Conservation (phyloP, 805 yeast species). For the Hanseniaspora valbyensis region DNA sequence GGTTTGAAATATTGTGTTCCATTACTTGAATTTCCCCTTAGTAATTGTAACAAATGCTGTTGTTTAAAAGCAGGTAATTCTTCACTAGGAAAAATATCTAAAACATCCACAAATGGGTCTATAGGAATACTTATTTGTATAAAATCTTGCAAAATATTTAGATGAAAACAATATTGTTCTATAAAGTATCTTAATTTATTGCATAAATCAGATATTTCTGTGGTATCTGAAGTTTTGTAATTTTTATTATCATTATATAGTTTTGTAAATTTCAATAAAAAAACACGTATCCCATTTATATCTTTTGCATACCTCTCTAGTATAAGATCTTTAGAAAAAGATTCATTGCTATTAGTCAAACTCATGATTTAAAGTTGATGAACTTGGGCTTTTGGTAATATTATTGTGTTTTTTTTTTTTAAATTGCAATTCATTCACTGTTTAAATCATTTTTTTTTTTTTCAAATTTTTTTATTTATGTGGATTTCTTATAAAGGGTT, state of each 20-base stretch:
- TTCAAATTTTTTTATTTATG: no score
- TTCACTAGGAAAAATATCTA: constrained; percentile 7
- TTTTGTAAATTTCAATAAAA: background rate
- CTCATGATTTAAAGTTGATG: background rate
- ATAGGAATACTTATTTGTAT: constrained; percentile 12
- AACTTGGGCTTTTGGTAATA: background rate
- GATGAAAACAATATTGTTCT: constrained; percentile 12
- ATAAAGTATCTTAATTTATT: constrained; percentile 8
- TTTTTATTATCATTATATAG: background rate
- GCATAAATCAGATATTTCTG: background rate
- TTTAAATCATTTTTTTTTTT: no score
- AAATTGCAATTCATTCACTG: no score
- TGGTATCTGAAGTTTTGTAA: background rate
- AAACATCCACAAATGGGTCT: constrained; percentile 14
- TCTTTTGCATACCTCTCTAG: background rate
- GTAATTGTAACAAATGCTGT: background rate
- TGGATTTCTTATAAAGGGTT: no score
- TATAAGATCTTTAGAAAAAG: background rate
- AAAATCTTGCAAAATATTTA: constrained; percentile 11
- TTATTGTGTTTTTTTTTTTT: background rate
- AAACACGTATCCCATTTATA: background rate
- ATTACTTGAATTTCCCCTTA: background rate
- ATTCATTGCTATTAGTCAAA: background rate
- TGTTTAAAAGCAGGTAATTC: constrained; percentile 7
- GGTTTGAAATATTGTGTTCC: background rate